Evolutionary conservation across 805 yeast genomes (phyloP), one percentile per base, ranked within the genome.

Genomic region (Millerozyma miso): DNA sequence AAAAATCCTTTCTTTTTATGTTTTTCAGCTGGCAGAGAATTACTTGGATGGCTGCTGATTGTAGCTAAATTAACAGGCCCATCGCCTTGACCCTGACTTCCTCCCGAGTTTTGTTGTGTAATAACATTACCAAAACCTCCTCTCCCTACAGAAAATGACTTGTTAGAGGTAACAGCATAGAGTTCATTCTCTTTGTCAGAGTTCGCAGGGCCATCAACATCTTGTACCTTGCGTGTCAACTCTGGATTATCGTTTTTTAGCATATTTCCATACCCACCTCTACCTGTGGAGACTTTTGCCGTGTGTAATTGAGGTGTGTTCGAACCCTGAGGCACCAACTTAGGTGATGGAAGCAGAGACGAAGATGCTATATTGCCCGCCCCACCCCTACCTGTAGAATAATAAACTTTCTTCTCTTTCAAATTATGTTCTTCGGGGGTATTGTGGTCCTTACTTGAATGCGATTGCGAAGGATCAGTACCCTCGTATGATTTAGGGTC

Each of bases 201-300:
- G 14, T 36, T n/a, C 6, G 47, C 19, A 10, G 54, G 51, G 7
- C 60, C 61, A 34, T 81, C 87, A 4, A 81, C 87, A 52, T 80
- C 89, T 58, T 83, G 89, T 10, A 85, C 74, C 50, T 70, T 73
- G 46, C 89, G 69, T 4, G 87, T 73, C 38, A 77, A 53, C 38
- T 73, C 70, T 1, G 83, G 77, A 56, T 83, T 80, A 31, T 71
- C 71, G 59, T 83, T 84, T 47, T 68, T 72, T 42, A 80, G 64
- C 86, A 84, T 84, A 54, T 84, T 84, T 4, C 91, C 91, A 39
- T 77, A 81, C 4, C 91, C 91, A 4, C 91, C 91, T 50, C 91
- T 71, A 16, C 90, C 91, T 1, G 89, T 84, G 19, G 85, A 74
- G 54, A 79, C 76, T 19, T 77, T 74, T 20, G 76, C 74, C 15